Conservation (phyloP, 441 rosid genomes). For the Breynia disticha region DNA sequence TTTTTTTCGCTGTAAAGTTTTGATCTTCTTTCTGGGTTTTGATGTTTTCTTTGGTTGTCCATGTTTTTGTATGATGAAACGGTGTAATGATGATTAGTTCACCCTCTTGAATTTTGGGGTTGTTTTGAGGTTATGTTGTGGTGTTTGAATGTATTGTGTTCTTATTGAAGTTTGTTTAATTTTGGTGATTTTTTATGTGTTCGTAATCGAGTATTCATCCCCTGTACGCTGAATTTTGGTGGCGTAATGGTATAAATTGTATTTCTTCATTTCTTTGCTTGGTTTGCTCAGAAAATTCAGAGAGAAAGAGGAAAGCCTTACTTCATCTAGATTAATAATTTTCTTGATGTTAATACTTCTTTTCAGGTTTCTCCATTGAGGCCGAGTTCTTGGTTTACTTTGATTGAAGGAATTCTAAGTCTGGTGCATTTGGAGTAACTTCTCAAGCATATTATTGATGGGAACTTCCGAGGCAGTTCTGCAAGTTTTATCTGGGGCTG, state of each 20-base stretch:
- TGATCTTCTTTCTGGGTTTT: background rate
- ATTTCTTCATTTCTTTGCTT: too few relatives aligned
- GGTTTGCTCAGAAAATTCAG: too few relatives aligned
- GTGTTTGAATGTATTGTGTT: background rate
- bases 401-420: background rate
- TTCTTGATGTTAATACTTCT: constrained; percentile 3
- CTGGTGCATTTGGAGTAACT: constrained; percentile 2
- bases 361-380: constrained; percentile 5
- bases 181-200: background rate
- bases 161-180: background rate
- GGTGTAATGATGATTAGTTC: background rate
- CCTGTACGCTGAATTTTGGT: too few relatives aligned
- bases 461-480: constrained; percentile 42
- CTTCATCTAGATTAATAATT: background rate
- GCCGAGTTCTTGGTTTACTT: constrained; percentile 7
- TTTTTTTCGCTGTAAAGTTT: background rate
- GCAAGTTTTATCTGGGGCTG: constrained; percentile 37
- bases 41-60: background rate
- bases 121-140: background rate
- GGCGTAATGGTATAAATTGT: too few relatives aligned
- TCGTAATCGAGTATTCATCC: background rate
- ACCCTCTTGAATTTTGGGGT: background rate
- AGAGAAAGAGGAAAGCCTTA: too few relatives aligned
- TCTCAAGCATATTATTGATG: constrained; percentile 21
- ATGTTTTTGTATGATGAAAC: background rate